phyloP scores from a whole-genome alignment of 768 basidiomycete genomes.

The Termitomyces sp. region DNA sequence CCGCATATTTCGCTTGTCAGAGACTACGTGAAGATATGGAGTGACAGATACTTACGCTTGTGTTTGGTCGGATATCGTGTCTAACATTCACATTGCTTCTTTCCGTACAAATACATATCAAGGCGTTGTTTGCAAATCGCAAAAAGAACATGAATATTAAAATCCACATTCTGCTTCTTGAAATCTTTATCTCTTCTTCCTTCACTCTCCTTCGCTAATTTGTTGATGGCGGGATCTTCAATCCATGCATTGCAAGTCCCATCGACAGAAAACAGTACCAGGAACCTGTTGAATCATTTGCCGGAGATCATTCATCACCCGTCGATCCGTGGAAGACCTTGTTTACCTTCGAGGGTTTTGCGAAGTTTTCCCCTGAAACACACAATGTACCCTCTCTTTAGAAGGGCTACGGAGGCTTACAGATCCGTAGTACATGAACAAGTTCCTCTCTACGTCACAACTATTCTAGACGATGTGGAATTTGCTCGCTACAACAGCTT shows the following conservation, averaged over 20 bases:
- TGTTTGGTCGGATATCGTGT: too few species aligned
- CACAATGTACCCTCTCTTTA: slow-evolving; percentile 1
- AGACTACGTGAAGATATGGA: too few species aligned
- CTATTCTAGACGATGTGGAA: background rate
- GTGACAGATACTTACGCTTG: too few species aligned
- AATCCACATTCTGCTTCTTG: background rate
- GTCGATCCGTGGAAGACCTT: background rate
- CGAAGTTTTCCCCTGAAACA: background rate
- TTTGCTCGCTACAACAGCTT: background rate
- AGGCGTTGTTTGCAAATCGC: too few species aligned
- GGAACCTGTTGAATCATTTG: background rate
- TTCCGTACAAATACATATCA: background rate
- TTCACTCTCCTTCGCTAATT: background rate
- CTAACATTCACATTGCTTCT: background rate
- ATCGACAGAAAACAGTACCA: background rate
- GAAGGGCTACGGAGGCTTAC: background rate
- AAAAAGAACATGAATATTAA: background rate
- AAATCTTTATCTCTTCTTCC: background rate
- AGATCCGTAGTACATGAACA: background rate
- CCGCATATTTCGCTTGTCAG: too few species aligned
- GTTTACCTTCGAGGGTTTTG: background rate
- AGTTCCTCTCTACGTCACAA: background rate
- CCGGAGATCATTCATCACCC: background rate
- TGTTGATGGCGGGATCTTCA: background rate
- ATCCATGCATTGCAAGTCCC: background rate